Percentiles rank a stretch among this genome's conserved stretches.
Conservation (phyloP, 148 eudicot species). For the Amaranthus hypochondriacus region DNA sequence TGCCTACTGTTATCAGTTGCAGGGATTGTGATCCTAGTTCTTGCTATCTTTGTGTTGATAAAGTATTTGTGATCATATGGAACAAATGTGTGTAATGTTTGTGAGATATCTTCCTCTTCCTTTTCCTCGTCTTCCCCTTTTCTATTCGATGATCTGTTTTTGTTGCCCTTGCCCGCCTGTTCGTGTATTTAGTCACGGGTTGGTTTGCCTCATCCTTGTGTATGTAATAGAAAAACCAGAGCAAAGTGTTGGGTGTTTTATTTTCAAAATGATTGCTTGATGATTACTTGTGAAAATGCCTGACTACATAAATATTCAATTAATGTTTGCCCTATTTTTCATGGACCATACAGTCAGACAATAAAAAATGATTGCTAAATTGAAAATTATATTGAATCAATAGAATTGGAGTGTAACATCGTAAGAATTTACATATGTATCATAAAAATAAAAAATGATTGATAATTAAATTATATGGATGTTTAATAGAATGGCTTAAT, state of each 20-base stretch:
- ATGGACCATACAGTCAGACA: too few species aligned
- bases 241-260: conserved; percentile 9
- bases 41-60: conserved; percentile 27
- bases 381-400: too few species aligned
- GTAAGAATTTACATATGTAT: too few species aligned
- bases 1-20: conserved; percentile 48
- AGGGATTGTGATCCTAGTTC: conserved; percentile 51
- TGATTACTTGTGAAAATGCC: too few species aligned
- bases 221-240: conserved; percentile 11
- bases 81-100: conserved; percentile 10
- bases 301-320: too few species aligned
- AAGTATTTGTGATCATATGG: conserved; percentile 26
- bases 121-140: not conserved
- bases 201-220: conserved; percentile 10
- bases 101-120: not conserved
- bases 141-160: not conserved
- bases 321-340: too few species aligned
- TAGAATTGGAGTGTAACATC: too few species aligned
- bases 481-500: too few species aligned
- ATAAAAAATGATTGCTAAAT: too few species aligned
- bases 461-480: too few species aligned
- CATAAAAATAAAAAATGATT: too few species aligned
- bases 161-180: not conserved
- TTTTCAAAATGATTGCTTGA: not conserved
- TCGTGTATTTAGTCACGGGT: conserved; percentile 7